Percentiles rank a stretch among this genome's conserved stretches.
These are phyloP conservation scores for Pisolithus thermaeus DNA, from an alignment of 1,284 basidiomycete species.

Conservation along the genomic window DNA sequence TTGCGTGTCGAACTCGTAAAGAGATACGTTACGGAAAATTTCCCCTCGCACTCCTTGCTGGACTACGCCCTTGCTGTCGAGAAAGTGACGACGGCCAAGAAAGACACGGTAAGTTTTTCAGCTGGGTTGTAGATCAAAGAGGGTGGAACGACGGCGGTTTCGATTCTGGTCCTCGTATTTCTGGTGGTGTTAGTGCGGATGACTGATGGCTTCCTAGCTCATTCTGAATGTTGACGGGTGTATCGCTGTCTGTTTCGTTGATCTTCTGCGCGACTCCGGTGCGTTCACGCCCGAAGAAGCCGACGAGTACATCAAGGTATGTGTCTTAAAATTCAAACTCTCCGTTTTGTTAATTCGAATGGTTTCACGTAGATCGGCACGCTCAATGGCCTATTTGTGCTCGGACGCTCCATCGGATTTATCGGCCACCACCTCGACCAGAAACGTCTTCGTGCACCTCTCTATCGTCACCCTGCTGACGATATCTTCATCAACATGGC, in stretches of 20 bases:
- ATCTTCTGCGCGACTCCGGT: conserved; percentile 87
- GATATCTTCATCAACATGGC: conserved; percentile 87
- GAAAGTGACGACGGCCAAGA: conserved; percentile 97
- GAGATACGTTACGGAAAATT: conserved; percentile 94
- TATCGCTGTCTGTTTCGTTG: conserved; percentile 97
- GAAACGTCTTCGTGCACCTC: conserved; percentile 86
- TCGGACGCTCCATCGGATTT: conserved; percentile 97
- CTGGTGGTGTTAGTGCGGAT: background rate
- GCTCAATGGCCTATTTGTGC: conserved; percentile 94
- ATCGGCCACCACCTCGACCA: conserved; percentile 94
- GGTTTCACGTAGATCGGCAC: conserved; percentile 59
- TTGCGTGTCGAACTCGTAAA: conserved; percentile 96
- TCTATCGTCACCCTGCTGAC: conserved; percentile 89
- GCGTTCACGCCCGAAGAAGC: conserved; percentile 97
- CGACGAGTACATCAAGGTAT: conserved; percentile 87
- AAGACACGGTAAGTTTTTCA: conserved; percentile 74
- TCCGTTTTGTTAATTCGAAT: conserved; percentile 4
- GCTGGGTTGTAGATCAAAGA: background rate
- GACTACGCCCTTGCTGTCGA: conserved; percentile 99
- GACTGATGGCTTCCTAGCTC: conserved; percentile 37
- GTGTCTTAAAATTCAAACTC: background rate
- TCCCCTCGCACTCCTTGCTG: conserved; percentile 88
- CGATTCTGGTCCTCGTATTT: background rate
- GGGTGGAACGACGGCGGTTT: background rate
- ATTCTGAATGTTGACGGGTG: conserved; percentile 97